Evolutionary conservation across 345 rosid genomes (phyloP), one percentile per base, ranked within the genome.

Genomic region (Eucalyptus erythrocorys): DNA sequence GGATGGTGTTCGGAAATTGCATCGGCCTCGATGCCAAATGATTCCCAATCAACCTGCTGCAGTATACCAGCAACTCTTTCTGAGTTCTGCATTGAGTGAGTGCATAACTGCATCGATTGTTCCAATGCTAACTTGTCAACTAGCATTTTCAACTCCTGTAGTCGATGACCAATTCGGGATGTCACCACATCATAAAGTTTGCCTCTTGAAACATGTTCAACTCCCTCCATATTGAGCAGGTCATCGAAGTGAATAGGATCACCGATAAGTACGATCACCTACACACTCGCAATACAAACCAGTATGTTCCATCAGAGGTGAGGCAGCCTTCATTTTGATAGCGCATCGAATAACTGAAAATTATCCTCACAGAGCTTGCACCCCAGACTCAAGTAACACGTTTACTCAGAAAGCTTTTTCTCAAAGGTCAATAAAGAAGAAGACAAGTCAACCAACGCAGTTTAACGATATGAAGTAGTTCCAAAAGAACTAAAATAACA

Each of bases 221-320:
- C 90, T 85, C 90, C 94, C 90, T 94, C 98, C 14, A 71, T 91
- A 16, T 81, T 53, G 10, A 95, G 80, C 90, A 98, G 89, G 90
- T 97, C 99, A 59, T 94, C 95, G 47, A 98, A 96, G 64, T 86
- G 92, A 85, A 98, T 97, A 6, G 99, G 99, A 71, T 97, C 97
- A 5, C 99, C 98, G 16, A 98, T 92, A 85, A 98, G 92, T 86
- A 97, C 98, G 1, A 99, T 97, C 61, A 98, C 99, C 99, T 98
- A 87, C 87, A 87, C 6, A 27, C 57, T 51, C 45, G 3, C 48
- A 85, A 37, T n/a, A 53, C 85, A 82, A 24, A 89, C 26, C 47
- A 42, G 32, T 37, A 27, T 66, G 49, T 43, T 15, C 17, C 88
- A 59, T 87, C 50, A 81, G 50, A 49, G 37, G 82, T 40, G 27